Evolutionary conservation across 345 rosid species (phyloP), one percentile per base, ranked within the genome.

Genomic region (Eucalyptus cloeziana): DNA sequence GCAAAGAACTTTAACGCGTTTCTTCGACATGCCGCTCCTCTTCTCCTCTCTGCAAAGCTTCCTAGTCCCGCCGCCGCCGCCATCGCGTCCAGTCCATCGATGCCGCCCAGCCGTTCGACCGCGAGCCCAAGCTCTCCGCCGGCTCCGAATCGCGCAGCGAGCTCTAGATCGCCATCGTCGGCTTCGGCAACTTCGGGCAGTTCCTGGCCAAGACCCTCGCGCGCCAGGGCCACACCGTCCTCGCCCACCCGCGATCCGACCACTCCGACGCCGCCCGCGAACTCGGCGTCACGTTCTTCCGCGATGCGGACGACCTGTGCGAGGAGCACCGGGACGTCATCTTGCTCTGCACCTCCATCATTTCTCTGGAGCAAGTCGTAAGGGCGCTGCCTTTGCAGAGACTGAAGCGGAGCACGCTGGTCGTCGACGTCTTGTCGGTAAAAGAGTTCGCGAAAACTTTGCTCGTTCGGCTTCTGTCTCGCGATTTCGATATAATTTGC

Each of bases 161-260:
- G 54, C 95, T 97, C 87, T 95, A 95, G 88, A 94, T 97, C 90
- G 98, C 96, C 81, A 90, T 97, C 31, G 12, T 97, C 56, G 98
- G 99, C 5, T 97, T 96, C 79, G 99, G 97, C 4, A 97, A 94
- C 92, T 96, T 92, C 86, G 99, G 97, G 7, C 99, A 95, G 54
- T 96, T 96, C 92, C 96, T 96, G 45, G 93, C 97, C 76, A 94
- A 91, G 90, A 92, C 97, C 87, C 92, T 97, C 30, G 49, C 91
- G 50, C 88, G 93, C 19, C 99, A 95, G 80, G 98, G 98, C 86
- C 99, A 97, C 90, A 67, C 91, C 6, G 86, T 96, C 64, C 90
- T 95, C 30, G 96, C 96, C 15, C 89, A 95, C 67, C 95, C 99
- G 16, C 94, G 97, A 79, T 92, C 96, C 86, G 94, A 95, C 85